These are phyloP conservation scores for Miamiensis avidus DNA, from an alignment of 169 alveolate species.

Conservation along the genomic window DNA sequence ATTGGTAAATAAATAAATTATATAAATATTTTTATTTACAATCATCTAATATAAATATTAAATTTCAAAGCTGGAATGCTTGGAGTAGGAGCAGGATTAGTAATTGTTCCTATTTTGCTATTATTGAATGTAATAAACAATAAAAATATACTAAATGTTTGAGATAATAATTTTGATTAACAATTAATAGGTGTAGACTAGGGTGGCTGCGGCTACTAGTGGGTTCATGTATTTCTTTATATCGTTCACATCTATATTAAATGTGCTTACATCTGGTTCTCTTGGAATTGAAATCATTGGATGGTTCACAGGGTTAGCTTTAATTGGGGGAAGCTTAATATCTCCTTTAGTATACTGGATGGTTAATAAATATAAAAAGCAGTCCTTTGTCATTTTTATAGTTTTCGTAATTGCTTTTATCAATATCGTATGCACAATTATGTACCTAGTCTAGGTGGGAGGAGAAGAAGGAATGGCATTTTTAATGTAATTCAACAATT, in stretches of 20 bases:
- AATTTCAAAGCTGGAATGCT: neutral
- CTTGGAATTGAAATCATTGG: neutral
- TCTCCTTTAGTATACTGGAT: neutral
- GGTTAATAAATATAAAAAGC: neutral
- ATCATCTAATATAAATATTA: no score
- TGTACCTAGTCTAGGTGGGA: neutral
- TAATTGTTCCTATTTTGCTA: neutral
- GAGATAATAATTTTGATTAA: no score
- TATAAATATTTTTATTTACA: no score
- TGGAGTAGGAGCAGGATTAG: neutral
- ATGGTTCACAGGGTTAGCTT: neutral
- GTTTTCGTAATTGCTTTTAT: neutral
- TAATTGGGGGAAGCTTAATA: neutral
- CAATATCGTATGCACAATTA: neutral
- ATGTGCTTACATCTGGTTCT: neutral
- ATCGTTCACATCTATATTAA: neutral
- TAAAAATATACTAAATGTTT: no score
- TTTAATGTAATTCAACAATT: no score
- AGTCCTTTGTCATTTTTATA: neutral
- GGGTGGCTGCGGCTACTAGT: neutral
- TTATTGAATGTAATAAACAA: neutral
- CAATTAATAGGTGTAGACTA: neutral
- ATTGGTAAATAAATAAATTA: no score
- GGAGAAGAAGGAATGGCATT: neutral
- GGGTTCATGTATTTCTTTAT: neutral